Evolutionary conservation across 106 monocot species (phyloP).

Genomic region (Dactylorhiza incarnata): DNA sequence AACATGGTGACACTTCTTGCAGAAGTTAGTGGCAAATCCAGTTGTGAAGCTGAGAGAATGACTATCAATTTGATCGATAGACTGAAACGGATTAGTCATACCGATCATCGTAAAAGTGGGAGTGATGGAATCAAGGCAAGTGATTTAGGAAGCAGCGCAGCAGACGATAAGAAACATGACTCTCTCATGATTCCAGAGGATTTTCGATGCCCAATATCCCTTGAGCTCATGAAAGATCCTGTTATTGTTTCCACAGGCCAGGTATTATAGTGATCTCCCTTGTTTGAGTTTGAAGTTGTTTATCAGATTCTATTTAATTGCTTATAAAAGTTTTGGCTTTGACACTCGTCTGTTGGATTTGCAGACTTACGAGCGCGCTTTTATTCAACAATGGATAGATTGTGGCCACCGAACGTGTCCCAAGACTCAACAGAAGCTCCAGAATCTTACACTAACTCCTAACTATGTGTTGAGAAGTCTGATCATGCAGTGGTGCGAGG

Average conservation of each 20-base stretch:
- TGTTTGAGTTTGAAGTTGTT: background rate
- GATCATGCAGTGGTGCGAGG: slow-evolving; percentile 70
- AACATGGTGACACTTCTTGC: slow-evolving; percentile 32
- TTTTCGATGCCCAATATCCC: slow-evolving; percentile 64
- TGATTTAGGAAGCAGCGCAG: slow-evolving; percentile 3
- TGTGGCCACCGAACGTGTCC: slow-evolving; percentile 57
- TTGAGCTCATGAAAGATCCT: slow-evolving; percentile 76
- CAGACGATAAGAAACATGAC: slow-evolving; percentile 42
- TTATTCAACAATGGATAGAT: slow-evolving; percentile 68
- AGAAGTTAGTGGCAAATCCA: slow-evolving; percentile 34
- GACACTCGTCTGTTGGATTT: background rate
- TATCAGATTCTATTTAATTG: background rate
- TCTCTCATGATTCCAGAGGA: slow-evolving; percentile 46
- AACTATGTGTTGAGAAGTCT: slow-evolving; percentile 63
- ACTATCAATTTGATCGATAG: slow-evolving; percentile 18
- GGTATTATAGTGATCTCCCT: slow-evolving; percentile 17
- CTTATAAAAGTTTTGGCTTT: background rate
- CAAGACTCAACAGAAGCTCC: slow-evolving; percentile 72
- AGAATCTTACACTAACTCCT: slow-evolving; percentile 60
- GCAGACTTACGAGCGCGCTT: slow-evolving; percentile 70
- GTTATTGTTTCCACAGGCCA: slow-evolving; percentile 78
- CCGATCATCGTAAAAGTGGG: slow-evolving; percentile 3
- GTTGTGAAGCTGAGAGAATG: slow-evolving; percentile 25
- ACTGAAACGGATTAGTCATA: slow-evolving; percentile 2
- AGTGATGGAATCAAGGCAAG: slow-evolving; percentile 13